Percentiles rank a stretch among this genome's conserved stretches.
Conservation (phyloP, 1,284 basidiomycete species). For the Cutaneotrichosporon dermatis region DNA sequence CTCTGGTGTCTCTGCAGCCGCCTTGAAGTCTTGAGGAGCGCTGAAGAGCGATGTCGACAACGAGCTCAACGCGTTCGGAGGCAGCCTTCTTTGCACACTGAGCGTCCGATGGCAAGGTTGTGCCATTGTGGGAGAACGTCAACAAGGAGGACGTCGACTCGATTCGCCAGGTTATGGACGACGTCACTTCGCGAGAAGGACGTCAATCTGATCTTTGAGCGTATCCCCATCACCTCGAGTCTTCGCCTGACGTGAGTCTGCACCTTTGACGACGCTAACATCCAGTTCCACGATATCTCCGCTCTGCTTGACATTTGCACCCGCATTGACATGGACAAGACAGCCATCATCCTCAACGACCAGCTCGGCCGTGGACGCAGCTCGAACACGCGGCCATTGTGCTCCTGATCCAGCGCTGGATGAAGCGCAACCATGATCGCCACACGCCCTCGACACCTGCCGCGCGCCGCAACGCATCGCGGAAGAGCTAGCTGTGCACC, state of each 20-base stretch:
- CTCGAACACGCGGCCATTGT: slow-evolving; percentile 85
- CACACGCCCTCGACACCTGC: slow-evolving; percentile 14
- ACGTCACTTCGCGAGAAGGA: slow-evolving; percentile 49
- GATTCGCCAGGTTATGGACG: slow-evolving; percentile 84
- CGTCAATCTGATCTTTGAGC: slow-evolving; percentile 69
- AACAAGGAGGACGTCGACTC: slow-evolving; percentile 71
- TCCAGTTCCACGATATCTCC: slow-evolving; percentile 56
- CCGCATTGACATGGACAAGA: slow-evolving; percentile 63
- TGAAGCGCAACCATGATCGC: slow-evolving; percentile 51
- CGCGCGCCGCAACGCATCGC: slow-evolving; percentile 8
- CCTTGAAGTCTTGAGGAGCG: slow-evolving; percentile 83
- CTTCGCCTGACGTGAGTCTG: slow-evolving; percentile 47
- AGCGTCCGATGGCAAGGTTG: slow-evolving; percentile 82
- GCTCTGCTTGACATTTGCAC: slow-evolving; percentile 76
- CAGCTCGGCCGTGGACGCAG: slow-evolving; percentile 94
- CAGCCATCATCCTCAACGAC: slow-evolving; percentile 91
- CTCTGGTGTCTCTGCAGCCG: slow-evolving; percentile 85
- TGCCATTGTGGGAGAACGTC: slow-evolving; percentile 94
- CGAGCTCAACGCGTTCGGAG: slow-evolving; percentile 78
- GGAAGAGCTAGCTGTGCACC: slow-evolving; percentile 16
- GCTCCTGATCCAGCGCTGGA: slow-evolving; percentile 81
- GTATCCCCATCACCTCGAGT: slow-evolving; percentile 82
- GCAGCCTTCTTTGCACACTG: slow-evolving; percentile 83
- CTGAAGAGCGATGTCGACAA: slow-evolving; percentile 82
- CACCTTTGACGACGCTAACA: neutral